Evolutionary conservation across 257 asterid genomes (phyloP), one percentile per base, ranked within the genome.

Genomic region (Solanum chilense): DNA sequence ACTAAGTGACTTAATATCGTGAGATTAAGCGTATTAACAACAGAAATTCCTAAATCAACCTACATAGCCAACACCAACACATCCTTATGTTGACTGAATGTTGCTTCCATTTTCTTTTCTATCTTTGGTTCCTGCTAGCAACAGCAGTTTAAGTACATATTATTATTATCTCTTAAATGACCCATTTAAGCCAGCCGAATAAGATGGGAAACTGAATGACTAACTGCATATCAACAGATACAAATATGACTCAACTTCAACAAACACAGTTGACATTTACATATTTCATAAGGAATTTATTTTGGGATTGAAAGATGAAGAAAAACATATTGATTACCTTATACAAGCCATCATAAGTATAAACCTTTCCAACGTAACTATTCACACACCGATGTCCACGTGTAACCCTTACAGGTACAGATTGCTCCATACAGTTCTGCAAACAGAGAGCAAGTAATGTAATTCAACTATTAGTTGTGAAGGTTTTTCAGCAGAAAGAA

Each of bases 341-440:
- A 91, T 96, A 96, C 84, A 96, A 88, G 83, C 99, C 99, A 90
- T 96, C 99, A 87, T 96, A 96, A 14, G 99, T 94, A 66, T 95
- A 96, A 85, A 96, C 98, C 89, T 94, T 96, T 66, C 96, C 95
- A n/a, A 92, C 98, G 23, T 95, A 94, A 90, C 99, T 96, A 76
- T 91, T 89, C 82, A 62, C 83, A 85, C 97, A 94, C 87, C 92
- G 90, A 87, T 96, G 99, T 69, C 99, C 99, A 21, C 99, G 97
- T 7, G 91, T 90, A 12, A 96, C 98, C 91, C 98, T 91, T 56
- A 96, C 96, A 80, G 98, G 98, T 45, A 92, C 86, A 29, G 89
- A 87, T 49, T 93, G 95, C 44, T 93, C 97, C 90, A 91, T 90
- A 76, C 98, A 92, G 74, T 96, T 91, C 99, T 95, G 93, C 87